These are phyloP conservation scores for Cercospora nicotianae DNA, from an alignment of 2,329 filamentous ascomycete genomes.

Conservation along the genomic window DNA sequence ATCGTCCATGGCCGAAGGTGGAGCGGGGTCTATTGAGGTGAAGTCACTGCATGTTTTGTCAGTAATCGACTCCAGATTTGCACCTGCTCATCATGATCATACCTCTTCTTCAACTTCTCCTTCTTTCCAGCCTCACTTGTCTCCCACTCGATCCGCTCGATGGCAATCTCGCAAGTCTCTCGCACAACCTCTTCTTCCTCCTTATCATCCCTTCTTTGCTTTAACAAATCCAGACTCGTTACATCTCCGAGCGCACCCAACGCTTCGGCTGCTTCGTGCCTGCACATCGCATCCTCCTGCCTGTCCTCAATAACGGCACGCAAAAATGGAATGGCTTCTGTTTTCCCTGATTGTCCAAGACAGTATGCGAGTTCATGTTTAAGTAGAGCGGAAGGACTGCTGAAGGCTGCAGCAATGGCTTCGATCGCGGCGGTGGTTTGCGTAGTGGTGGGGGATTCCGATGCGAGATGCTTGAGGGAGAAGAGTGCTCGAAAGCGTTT, in stretches of 20 bases:
- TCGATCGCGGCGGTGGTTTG: slow-evolving; percentile 64
- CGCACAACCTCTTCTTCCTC: slow-evolving; percentile 78
- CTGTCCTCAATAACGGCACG: slow-evolving; percentile 72
- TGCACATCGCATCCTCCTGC: slow-evolving; percentile 88
- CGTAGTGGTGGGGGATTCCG: slow-evolving; percentile 58
- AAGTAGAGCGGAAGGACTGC: slow-evolving; percentile 80
- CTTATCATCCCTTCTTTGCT: slow-evolving; percentile 69
- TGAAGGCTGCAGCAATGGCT: slow-evolving; percentile 85
- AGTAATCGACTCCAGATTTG: neutral
- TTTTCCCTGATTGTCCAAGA: slow-evolving; percentile 83
- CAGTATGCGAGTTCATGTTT: slow-evolving; percentile 99
- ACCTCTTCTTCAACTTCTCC: slow-evolving; percentile 83
- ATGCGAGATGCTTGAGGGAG: slow-evolving; percentile 91
- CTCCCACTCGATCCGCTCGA: slow-evolving; percentile 92
- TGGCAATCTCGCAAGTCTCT: slow-evolving; percentile 96
- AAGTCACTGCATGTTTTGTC: slow-evolving; percentile 67
- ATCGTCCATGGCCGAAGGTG: slow-evolving; percentile 65
- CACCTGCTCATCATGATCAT: neutral
- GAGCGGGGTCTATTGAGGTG: slow-evolving; percentile 90
- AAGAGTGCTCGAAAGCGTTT: slow-evolving; percentile 94
- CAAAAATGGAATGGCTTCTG: slow-evolving; percentile 70
- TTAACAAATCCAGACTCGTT: slow-evolving; percentile 71
- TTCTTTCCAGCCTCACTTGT: slow-evolving; percentile 68
- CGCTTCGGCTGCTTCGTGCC: slow-evolving; percentile 95
- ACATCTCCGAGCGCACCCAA: slow-evolving; percentile 80